Evolutionary conservation across 1,284 basidiomycete species (phyloP).

Genomic region (Trametes hirsuta): DNA sequence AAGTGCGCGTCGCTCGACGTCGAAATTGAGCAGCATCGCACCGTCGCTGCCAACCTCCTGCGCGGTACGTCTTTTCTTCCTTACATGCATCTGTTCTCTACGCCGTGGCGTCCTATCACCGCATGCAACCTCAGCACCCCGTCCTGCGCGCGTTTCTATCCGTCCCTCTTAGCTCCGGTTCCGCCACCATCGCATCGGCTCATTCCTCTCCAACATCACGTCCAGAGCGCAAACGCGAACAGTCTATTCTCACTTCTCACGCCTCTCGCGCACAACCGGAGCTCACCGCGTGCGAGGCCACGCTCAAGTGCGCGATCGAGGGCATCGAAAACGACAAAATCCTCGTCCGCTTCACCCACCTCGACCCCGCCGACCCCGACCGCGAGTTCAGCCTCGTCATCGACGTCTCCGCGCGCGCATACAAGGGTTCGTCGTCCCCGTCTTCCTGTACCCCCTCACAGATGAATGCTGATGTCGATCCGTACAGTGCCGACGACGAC

Average conservation of each 20-base stretch:
- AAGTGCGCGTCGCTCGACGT: slow-evolving; percentile 58
- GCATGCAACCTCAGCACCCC: too few relatives aligned
- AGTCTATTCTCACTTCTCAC: slow-evolving; percentile 59
- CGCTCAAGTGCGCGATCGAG: slow-evolving; percentile 69
- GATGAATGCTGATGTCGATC: background rate
- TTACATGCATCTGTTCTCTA: background rate
- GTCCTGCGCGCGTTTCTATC: background rate
- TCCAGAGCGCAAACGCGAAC: slow-evolving; percentile 69
- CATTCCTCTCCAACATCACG: slow-evolving; percentile 23
- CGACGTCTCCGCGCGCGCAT: slow-evolving; percentile 65
- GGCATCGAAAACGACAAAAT: slow-evolving; percentile 76
- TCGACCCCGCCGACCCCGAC: slow-evolving; percentile 58
- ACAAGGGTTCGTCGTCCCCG: slow-evolving; percentile 60
- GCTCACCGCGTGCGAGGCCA: slow-evolving; percentile 58
- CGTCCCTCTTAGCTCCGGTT: slow-evolving; percentile 26
- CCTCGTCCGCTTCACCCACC: slow-evolving; percentile 70
- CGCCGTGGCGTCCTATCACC: too few relatives aligned
- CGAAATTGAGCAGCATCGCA: slow-evolving; percentile 72
- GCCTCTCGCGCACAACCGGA: slow-evolving; percentile 61
- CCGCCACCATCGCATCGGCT: background rate
- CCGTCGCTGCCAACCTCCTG: slow-evolving; percentile 56
- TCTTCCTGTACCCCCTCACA: background rate
- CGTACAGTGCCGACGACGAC: slow-evolving; percentile 66
- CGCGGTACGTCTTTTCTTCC: slow-evolving; percentile 49
- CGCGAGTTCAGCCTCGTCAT: slow-evolving; percentile 78